Percentiles rank a stretch among this genome's conserved stretches.
phyloP scores from a whole-genome alignment of 257 asterid species.

The Solanum clarkiae region DNA sequence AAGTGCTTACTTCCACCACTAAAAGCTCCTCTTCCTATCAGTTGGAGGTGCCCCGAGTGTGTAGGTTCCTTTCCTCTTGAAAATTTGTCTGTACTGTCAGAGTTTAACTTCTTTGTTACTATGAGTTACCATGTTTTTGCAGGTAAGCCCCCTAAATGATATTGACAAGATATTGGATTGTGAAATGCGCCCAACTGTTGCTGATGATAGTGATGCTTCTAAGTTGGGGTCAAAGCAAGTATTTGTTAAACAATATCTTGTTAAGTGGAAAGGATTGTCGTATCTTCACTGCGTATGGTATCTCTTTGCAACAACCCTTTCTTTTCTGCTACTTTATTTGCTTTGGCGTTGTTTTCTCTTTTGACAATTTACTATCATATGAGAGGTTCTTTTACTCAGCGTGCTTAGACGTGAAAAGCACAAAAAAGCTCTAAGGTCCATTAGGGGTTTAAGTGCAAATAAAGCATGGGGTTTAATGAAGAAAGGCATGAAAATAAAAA shows the following conservation, averaged over 20 bases:
- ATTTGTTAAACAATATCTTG: conserved; percentile 79
- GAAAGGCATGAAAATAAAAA: not conserved
- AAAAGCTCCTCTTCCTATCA: conserved; percentile 53
- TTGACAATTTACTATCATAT: not conserved
- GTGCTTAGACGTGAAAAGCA: not conserved
- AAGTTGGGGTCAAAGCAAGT: conserved; percentile 65
- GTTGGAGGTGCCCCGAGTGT: conserved; percentile 96
- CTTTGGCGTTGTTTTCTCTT: not conserved
- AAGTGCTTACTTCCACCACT: conserved; percentile 65
- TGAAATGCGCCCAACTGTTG: conserved; percentile 82
- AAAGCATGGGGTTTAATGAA: not conserved
- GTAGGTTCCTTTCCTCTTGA: conserved; percentile 33
- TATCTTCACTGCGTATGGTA: conserved; percentile 95
- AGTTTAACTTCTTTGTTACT: not conserved
- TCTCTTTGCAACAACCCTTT: not conserved
- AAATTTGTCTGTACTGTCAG: not conserved
- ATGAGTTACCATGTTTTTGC: not conserved
- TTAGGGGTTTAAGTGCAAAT: not conserved
- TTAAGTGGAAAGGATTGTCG: conserved; percentile 93
- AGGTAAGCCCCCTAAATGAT: conserved; percentile 82
- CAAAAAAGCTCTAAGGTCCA: not conserved
- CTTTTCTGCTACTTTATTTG: not conserved
- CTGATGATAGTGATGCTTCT: conserved; percentile 56
- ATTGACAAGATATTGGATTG: conserved; percentile 87
- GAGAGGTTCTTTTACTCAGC: not conserved